phyloP scores from a whole-genome alignment of 2,329 filamentous ascomycete genomes.

The Claviceps purpurea region DNA sequence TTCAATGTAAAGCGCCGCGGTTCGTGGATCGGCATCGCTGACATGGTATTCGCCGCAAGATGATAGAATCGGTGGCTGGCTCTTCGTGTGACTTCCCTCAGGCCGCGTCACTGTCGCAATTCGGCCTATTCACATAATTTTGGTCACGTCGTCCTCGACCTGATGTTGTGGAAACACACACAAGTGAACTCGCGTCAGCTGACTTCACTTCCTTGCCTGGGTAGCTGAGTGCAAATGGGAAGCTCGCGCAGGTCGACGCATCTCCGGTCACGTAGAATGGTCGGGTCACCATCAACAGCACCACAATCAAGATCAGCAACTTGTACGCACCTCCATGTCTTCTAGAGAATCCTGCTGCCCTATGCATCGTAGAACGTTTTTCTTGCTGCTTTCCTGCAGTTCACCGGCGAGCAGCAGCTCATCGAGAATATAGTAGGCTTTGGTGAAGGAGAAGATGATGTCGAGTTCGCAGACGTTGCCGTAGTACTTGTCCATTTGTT shows the following conservation, averaged over 20 bases:
- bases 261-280: not conserved
- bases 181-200: constrained; percentile 17
- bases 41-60: not conserved
- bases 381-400: constrained; percentile 98
- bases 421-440: constrained; percentile 98
- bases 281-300: not conserved
- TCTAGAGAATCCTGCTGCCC: constrained; percentile 94
- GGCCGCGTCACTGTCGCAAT: not conserved
- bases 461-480: constrained; percentile 99
- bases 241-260: not conserved
- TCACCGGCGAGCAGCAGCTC: constrained; percentile 91
- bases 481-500: constrained; percentile 99
- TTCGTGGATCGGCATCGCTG: not conserved
- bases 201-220: constrained; percentile 8
- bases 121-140: constrained; percentile 56
- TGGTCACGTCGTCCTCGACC: constrained; percentile 83
- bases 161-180: constrained; percentile 27
- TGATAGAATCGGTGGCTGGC: not conserved
- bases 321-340: constrained; percentile 87
- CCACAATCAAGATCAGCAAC: constrained; percentile 7
- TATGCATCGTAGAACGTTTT: constrained; percentile 93
- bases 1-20: not conserved
- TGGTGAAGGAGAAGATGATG: constrained; percentile 99
- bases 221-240: not conserved
- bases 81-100: not conserved